Conservation (phyloP, 2,329 filamentous ascomycete species). For the Pseudogymnoascus verrucosus region DNA sequence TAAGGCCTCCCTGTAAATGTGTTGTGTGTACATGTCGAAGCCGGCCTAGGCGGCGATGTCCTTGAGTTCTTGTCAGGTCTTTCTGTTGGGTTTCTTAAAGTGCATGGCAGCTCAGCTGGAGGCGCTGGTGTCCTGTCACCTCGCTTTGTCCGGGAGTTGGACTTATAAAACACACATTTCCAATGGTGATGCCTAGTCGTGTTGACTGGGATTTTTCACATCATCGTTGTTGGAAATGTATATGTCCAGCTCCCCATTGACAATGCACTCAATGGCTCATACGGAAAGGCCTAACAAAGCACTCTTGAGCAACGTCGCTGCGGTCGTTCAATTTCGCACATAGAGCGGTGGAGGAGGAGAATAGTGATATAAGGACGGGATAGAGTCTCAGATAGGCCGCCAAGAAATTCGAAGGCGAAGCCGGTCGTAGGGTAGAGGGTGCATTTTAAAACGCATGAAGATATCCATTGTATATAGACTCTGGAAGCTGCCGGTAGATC, state of each 20-base stretch:
- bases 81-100: background rate
- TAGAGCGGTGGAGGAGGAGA: background rate
- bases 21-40: background rate
- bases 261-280: background rate
- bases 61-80: conserved; percentile 4
- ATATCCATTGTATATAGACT: conserved; percentile 9
- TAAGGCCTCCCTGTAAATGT: conserved; percentile 61
- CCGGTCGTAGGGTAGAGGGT: background rate
- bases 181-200: background rate
- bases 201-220: background rate
- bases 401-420: background rate
- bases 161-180: background rate
- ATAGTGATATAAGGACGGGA: background rate
- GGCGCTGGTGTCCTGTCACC: background rate
- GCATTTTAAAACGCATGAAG: background rate
- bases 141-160: background rate
- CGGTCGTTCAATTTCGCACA: background rate
- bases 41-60: background rate
- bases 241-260: background rate
- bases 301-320: background rate
- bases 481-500: background rate
- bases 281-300: background rate
- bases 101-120: background rate
- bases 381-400: background rate
- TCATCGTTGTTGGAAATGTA: background rate